These are phyloP conservation scores for Aspergillus latus DNA, from an alignment of 2,329 filamentous ascomycete species.

Conservation along the genomic window DNA sequence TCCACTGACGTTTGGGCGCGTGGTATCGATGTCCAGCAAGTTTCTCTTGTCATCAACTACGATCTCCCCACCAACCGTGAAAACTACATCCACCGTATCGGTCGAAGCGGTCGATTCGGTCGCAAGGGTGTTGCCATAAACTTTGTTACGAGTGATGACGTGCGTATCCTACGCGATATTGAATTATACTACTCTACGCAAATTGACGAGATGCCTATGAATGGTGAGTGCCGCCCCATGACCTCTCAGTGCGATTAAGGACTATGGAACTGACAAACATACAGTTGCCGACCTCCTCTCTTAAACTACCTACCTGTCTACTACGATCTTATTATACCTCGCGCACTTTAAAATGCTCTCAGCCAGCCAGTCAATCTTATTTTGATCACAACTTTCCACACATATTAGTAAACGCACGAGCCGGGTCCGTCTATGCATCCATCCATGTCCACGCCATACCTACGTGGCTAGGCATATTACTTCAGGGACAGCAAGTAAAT, in stretches of 20 bases:
- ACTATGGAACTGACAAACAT: conserved; percentile 6
- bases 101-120: conserved; percentile 90
- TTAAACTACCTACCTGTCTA: conserved; percentile 21
- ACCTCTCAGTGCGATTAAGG: not conserved
- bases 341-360: not conserved
- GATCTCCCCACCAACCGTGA: conserved; percentile 97
- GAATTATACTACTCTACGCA: conserved; percentile 96
- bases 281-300: conserved; percentile 40
- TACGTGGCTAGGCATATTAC: not conserved
- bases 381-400: conserved; percentile 1
- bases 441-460: not conserved
- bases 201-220: conserved; percentile 99
- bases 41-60: conserved; percentile 98
- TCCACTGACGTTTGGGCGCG: conserved; percentile 97
- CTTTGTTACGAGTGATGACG: conserved; percentile 97
- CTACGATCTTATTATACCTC: conserved; percentile 1
- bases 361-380: not conserved
- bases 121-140: conserved; percentile 99
- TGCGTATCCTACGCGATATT: conserved; percentile 94
- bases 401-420: not conserved
- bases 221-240: conserved; percentile 60
- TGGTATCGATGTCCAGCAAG: conserved; percentile 98
- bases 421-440: not conserved
- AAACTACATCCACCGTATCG: conserved; percentile 99
- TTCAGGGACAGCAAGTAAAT: not conserved